Conservation (phyloP, 768 basidiomycete species). For the Termitomyces sp. region DNA sequence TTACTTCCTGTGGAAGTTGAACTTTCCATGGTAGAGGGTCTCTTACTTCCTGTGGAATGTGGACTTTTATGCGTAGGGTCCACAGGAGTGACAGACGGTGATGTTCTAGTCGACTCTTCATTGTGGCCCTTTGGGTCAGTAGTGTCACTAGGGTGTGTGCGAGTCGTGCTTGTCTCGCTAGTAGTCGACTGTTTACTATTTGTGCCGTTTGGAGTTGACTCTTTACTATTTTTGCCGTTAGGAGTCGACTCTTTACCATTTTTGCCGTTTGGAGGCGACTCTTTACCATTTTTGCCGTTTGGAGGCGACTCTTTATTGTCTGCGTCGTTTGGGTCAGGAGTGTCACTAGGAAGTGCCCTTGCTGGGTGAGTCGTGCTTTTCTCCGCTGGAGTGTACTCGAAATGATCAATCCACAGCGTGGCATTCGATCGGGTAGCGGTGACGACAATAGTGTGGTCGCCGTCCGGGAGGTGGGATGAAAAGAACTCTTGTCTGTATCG, state of each 20-base stretch:
- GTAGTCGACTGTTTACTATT: too few relatives aligned
- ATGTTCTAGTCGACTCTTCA: too few relatives aligned
- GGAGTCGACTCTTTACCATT: too few relatives aligned
- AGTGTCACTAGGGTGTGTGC: too few relatives aligned
- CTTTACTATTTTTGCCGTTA: too few relatives aligned
- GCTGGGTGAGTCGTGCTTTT: not conserved
- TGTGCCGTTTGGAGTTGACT: too few relatives aligned
- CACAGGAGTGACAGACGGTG: not conserved
- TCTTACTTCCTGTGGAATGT: not conserved
- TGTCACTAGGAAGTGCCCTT: too few relatives aligned
- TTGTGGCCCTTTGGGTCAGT: too few relatives aligned
- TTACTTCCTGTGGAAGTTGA: not conserved
- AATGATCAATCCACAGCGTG: slow-evolving; percentile 13
- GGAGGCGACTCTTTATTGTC: too few relatives aligned
- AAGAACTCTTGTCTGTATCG: slow-evolving; percentile 13
- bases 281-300: too few relatives aligned
- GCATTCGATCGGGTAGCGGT: slow-evolving; percentile 11
- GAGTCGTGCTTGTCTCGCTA: too few relatives aligned
- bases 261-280: too few relatives aligned
- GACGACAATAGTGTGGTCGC: slow-evolving; percentile 17
- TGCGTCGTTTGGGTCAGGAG: not conserved
- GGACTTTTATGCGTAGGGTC: not conserved
- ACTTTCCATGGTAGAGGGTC: not conserved
- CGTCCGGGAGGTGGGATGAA: slow-evolving; percentile 10
- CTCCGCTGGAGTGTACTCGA: not conserved